Evolutionary conservation across 495 filamentous ascomycete genomes (phyloP).

Genomic region (Aspergillus cristatus): DNA sequence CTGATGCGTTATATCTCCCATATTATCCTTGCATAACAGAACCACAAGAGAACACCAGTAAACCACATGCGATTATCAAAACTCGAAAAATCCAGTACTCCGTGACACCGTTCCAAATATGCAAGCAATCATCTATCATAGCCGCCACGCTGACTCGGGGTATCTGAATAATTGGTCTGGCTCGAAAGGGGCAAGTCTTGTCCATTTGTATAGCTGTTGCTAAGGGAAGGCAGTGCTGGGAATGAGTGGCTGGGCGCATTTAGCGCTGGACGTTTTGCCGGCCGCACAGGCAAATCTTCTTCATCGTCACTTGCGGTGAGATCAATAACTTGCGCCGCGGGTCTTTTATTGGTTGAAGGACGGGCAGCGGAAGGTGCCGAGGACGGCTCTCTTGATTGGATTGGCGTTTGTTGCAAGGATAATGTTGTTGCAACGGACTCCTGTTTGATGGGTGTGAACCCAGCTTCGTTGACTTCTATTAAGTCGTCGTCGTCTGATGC

Average conservation of each 20-base stretch:
- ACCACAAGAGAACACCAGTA: too few relatives aligned
- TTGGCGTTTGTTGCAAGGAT: constrained; percentile 40
- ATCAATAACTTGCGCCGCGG: constrained; percentile 61
- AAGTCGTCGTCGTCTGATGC: constrained; percentile 65
- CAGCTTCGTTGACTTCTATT: constrained; percentile 54
- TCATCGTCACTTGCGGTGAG: constrained; percentile 69
- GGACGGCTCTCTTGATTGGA: constrained; percentile 47
- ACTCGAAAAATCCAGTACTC: constrained; percentile 7
- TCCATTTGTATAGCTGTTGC: constrained; percentile 14
- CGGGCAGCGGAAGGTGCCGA: constrained; percentile 35
- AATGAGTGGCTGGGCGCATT: constrained; percentile 11
- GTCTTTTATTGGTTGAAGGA: constrained; percentile 48
- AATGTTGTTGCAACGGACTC: constrained; percentile 29
- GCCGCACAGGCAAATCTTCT: constrained; percentile 50
- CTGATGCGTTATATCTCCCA: too few relatives aligned
- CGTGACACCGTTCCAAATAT: constrained; percentile 13
- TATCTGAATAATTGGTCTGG: constrained; percentile 7
- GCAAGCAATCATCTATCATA: constrained; percentile 9
- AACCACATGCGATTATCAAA: constrained; percentile 1
- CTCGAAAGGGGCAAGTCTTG: constrained; percentile 12
- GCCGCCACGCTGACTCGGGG: constrained; percentile 3
- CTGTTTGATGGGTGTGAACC: constrained; percentile 35
- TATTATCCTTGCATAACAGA: too few relatives aligned
- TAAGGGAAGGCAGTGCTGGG: constrained; percentile 14
- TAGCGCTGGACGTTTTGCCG: constrained; percentile 42